Evolutionary conservation across 331 rosid species (phyloP), one percentile per base, ranked within the genome.

Genomic region (Prunus yedoensis): DNA sequence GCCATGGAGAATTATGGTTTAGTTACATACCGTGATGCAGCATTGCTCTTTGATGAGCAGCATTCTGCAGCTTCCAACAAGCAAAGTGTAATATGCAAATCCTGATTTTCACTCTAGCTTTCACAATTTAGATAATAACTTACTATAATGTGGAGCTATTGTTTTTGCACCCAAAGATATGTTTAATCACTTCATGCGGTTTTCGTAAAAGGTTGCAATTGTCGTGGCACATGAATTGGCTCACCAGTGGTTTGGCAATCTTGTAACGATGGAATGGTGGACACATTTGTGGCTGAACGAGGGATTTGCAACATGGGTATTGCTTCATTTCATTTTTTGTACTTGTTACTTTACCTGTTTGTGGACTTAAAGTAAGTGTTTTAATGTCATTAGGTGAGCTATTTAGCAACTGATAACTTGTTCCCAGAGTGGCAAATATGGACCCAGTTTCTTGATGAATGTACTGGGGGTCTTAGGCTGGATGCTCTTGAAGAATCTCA

Each of bases 1-100:
- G 98, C 88, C 50, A 87, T 87, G 88, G 90, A 87, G 81, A 87
- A 87, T 57, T 87, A 87, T 77, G 90, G 90, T 67, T 87, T 87
- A 64, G 82, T 87, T 66, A 87, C 88, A 32, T 87, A 84, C 62
- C 85, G 88, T 52, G 90, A 87, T 78, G 79, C 83, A 35, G 85
- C 81, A 73, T 79, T 87, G 76, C 90, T 87, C 67, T 87, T 69
- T 71, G 90, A 87, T 46, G 88, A 84, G 32, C 85, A 77, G 61
- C 85, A 87, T 65, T 84, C 90, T 53, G 88, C 88, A 15, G 88
- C 90, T 66, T 79, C 81, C 66, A 79, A 87, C 79, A 84, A 87
- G 84, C 88, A 87, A 80, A 74, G 86, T 88, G 90, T 87, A 78
- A 77, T 23, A 15, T 71, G 74, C 64, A 23, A 10, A 45, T 78